phyloP scores from a whole-genome alignment of 2,329 filamentous ascomycete species.

The Malbranchea cinnamomea region DNA sequence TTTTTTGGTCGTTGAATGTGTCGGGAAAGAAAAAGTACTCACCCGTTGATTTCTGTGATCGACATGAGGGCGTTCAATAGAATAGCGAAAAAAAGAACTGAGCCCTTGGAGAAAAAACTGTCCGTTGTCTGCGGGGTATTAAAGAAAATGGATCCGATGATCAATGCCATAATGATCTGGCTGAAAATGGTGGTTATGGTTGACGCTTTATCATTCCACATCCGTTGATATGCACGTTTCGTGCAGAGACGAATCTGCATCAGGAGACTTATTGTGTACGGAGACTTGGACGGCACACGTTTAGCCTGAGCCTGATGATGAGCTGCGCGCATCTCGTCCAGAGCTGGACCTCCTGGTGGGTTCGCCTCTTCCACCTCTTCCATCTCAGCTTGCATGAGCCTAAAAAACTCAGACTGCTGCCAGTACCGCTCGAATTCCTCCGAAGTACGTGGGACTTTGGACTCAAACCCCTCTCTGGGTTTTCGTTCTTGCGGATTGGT shows the following conservation, averaged over 20 bases:
- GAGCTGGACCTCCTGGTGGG: slow-evolving; percentile 19
- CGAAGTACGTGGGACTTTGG: slow-evolving; percentile 47
- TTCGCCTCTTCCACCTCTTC: slow-evolving; percentile 18
- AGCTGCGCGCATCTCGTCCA: slow-evolving; percentile 18
- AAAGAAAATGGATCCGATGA: slow-evolving; percentile 47
- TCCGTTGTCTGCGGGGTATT: slow-evolving; percentile 47
- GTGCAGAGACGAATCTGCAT: slow-evolving; percentile 73
- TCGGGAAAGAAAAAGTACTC: slow-evolving; percentile 1
- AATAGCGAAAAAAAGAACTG: slow-evolving; percentile 72
- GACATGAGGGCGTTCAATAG: slow-evolving; percentile 48
- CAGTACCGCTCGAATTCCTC: slow-evolving; percentile 49
- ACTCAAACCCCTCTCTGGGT: slow-evolving; percentile 42
- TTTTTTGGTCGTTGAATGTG: neutral
- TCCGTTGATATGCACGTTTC: slow-evolving; percentile 60
- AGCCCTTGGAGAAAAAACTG: slow-evolving; percentile 65
- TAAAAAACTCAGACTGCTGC: slow-evolving; percentile 23
- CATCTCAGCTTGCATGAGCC: slow-evolving; percentile 21
- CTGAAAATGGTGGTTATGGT: slow-evolving; percentile 51
- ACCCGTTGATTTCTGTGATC: slow-evolving; percentile 54
- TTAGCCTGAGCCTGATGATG: slow-evolving; percentile 22
- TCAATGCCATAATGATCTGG: slow-evolving; percentile 60
- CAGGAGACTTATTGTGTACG: slow-evolving; percentile 61
- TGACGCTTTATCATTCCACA: slow-evolving; percentile 61
- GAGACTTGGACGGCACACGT: slow-evolving; percentile 28
- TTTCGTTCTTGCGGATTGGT: slow-evolving; percentile 49